phyloP scores from a whole-genome alignment of 2,329 filamentous ascomycete genomes.

The Penicillium sp. region DNA sequence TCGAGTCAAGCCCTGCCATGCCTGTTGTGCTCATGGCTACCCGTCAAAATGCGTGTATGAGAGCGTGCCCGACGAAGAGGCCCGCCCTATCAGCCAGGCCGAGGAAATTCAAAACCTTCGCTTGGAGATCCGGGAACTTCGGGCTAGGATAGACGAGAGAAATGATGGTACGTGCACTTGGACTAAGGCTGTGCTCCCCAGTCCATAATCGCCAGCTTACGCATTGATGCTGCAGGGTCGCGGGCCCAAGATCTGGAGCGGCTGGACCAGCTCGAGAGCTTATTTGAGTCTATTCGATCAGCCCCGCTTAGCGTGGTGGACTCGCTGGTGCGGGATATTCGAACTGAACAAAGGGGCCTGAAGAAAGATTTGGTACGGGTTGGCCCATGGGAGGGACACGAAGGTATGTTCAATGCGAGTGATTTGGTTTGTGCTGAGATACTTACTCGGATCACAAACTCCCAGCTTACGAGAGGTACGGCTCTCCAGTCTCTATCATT shows the following conservation, averaged over 20 bases:
- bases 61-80: conserved; percentile 34
- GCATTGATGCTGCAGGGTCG: conserved; percentile 15
- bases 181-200: not conserved
- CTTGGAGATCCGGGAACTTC: conserved; percentile 37
- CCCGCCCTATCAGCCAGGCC: conserved; percentile 38
- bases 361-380: conserved; percentile 20
- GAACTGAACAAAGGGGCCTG: conserved; percentile 23
- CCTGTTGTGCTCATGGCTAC: conserved; percentile 44
- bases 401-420: conserved; percentile 22
- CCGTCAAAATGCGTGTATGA: conserved; percentile 43
- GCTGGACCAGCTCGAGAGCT: conserved; percentile 34
- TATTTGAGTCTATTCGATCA: conserved; percentile 39
- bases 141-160: conserved; percentile 27
- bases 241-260: conserved; percentile 27
- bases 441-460: not conserved
- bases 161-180: conserved; percentile 25
- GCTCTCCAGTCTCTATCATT: conserved; percentile 10
- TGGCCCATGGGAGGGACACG: conserved; percentile 28
- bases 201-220: conserved; percentile 5
- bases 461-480: conserved; percentile 22
- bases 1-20: conserved; percentile 42
- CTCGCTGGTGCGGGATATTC: conserved; percentile 34
- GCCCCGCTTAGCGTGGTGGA: conserved; percentile 36
- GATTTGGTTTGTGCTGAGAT: not conserved
- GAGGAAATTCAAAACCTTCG: conserved; percentile 42